Conservation (phyloP, 139 green algal species). For the Haematococcus sp. region DNA sequence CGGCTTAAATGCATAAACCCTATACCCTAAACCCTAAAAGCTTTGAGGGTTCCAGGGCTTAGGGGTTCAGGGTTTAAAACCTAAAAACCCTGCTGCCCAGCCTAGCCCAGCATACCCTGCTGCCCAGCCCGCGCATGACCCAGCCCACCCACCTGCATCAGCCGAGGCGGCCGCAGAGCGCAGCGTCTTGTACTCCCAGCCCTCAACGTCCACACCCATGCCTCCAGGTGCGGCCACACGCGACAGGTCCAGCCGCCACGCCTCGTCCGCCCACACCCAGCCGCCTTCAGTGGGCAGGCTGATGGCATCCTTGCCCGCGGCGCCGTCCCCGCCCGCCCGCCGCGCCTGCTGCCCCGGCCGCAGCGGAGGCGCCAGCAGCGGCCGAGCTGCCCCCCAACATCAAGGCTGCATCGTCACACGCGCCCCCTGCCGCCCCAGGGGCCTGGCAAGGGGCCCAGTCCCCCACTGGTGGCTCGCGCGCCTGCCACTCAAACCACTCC, state of each 20-base stretch:
- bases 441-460: neutral
- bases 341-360: neutral
- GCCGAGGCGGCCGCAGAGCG: neutral
- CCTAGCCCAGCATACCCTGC: too few relatives aligned
- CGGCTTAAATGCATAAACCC: too few relatives aligned
- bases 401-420: too few relatives aligned
- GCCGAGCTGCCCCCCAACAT: too few relatives aligned
- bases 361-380: too few relatives aligned
- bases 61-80: too few relatives aligned
- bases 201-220: neutral
- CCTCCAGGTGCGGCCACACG: neutral
- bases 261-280: slow-evolving; percentile 48
- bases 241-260: slow-evolving; percentile 18
- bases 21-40: too few relatives aligned
- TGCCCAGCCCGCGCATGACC: too few relatives aligned
- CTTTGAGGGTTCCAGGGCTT: too few relatives aligned
- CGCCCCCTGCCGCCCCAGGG: neutral
- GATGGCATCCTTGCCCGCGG: slow-evolving; percentile 28
- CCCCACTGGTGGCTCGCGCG: slow-evolving; percentile 10
- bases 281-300: slow-evolving; percentile 33
- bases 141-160: neutral
- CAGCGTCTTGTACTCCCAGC: slow-evolving; percentile 25
- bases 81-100: too few relatives aligned
- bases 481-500: slow-evolving; percentile 58
- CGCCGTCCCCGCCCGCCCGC: neutral